A percentile compares a stretch with the other conserved stretches of the same genome.
Evolutionary conservation across 257 asterid species (phyloP).

Genomic region (Verbena officinalis): DNA sequence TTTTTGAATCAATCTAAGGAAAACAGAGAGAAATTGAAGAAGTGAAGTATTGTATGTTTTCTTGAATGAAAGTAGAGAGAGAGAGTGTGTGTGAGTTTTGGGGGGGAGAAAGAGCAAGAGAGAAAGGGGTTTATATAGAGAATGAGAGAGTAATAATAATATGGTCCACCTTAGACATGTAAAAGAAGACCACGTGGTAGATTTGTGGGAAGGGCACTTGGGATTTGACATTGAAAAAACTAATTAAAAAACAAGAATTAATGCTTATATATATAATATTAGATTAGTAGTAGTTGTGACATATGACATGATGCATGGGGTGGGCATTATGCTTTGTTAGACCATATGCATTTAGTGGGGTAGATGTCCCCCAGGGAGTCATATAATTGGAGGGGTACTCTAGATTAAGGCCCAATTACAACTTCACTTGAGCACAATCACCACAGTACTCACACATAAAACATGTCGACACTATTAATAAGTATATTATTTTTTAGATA

Average conservation of each 20-base stretch:
- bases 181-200: conserved; percentile 59
- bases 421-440: neutral
- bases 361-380: conserved; percentile 16
- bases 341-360: conserved; percentile 14
- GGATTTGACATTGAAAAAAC: conserved; percentile 10
- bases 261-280: too few relatives aligned
- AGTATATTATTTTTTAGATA: too few relatives aligned
- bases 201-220: conserved; percentile 33
- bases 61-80: neutral
- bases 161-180: conserved; percentile 37
- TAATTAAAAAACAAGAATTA: neutral
- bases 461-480: too few relatives aligned
- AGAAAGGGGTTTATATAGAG: conserved; percentile 47
- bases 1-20: neutral
- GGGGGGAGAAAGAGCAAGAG: conserved; percentile 30
- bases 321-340: neutral
- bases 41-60: neutral
- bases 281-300: too few relatives aligned
- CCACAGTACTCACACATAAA: neutral
- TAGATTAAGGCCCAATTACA: conserved; percentile 34
- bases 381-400: conserved; percentile 29
- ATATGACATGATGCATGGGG: conserved; percentile 29
- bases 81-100: conserved; percentile 24
- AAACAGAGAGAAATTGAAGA: neutral
- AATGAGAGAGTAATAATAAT: neutral